Percentiles rank a stretch among this genome's conserved stretches.
These are phyloP conservation scores for Amphicarpaea edgeworthii DNA, from an alignment of 306 rosid genomes.

Conservation along the genomic window DNA sequence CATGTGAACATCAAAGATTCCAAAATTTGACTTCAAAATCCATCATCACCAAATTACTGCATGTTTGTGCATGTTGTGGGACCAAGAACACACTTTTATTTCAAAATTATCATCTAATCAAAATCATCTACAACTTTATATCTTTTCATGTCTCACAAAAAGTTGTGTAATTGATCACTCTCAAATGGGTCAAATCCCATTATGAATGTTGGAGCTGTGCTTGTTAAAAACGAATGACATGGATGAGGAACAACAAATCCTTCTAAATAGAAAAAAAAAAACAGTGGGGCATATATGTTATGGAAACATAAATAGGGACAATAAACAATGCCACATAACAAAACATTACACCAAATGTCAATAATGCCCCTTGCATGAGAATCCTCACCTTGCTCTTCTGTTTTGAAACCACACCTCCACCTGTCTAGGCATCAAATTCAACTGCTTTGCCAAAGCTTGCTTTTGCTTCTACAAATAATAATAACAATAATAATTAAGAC, in stretches of 20 bases:
- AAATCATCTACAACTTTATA: slow-evolving; percentile 27
- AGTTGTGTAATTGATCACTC: slow-evolving; percentile 32
- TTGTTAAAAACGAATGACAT: slow-evolving; percentile 34
- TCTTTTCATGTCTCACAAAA: slow-evolving; percentile 12
- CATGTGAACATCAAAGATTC: slow-evolving; percentile 3
- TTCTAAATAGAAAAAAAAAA: slow-evolving; percentile 25
- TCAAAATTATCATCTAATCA: slow-evolving; percentile 3
- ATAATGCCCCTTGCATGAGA: slow-evolving; percentile 32
- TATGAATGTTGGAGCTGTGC: slow-evolving; percentile 29
- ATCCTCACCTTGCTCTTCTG: slow-evolving; percentile 87
- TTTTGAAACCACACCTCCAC: slow-evolving; percentile 99
- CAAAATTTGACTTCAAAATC: slow-evolving; percentile 2
- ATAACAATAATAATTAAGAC: neutral
- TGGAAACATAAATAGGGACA: neutral
- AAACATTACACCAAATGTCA: slow-evolving; percentile 18
- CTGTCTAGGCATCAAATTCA: slow-evolving; percentile 88
- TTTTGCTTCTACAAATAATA: slow-evolving; percentile 74
- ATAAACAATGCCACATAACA: slow-evolving; percentile 40
- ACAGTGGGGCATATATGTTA: slow-evolving; percentile 9
- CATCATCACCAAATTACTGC: slow-evolving; percentile 12
- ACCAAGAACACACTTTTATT: neutral
- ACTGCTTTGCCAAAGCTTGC: slow-evolving; percentile 81
- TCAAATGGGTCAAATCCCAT: slow-evolving; percentile 12
- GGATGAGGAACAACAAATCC: slow-evolving; percentile 28
- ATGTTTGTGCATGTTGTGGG: neutral